These are phyloP conservation scores for Mycena chlorophos DNA, from an alignment of 768 basidiomycete species.

Conservation along the genomic window DNA sequence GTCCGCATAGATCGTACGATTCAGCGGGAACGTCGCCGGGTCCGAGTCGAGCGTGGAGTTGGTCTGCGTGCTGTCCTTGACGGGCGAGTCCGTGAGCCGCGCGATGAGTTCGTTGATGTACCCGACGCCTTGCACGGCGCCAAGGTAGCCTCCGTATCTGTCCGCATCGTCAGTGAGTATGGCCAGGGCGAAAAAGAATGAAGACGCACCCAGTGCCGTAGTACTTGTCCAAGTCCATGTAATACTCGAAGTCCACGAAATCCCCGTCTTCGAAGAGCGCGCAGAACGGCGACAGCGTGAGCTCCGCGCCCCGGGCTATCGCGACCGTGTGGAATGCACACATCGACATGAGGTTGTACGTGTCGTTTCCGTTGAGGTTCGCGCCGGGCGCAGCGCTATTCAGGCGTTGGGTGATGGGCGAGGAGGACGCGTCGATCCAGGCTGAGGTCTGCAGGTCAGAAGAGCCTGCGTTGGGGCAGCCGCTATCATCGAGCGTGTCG, in stretches of 20 bases:
- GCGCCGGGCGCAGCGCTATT: constrained; percentile 65
- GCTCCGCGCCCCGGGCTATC: constrained; percentile 22
- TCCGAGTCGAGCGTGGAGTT: constrained; percentile 69
- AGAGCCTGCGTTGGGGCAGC: constrained; percentile 59
- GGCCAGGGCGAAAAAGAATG: not conserved
- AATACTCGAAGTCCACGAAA: constrained; percentile 68
- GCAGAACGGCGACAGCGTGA: constrained; percentile 65
- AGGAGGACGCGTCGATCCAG: constrained; percentile 62
- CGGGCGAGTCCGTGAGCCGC: constrained; percentile 64
- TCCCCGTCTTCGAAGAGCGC: constrained; percentile 64
- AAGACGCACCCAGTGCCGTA: constrained; percentile 67
- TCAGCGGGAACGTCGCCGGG: constrained; percentile 69
- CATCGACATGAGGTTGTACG: constrained; percentile 62
- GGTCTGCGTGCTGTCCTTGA: constrained; percentile 70
- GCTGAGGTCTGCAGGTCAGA: constrained; percentile 42
- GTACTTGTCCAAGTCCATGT: constrained; percentile 73
- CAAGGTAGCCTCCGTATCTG: constrained; percentile 68
- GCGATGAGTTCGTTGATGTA: constrained; percentile 89
- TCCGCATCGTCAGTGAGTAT: not conserved
- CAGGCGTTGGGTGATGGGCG: constrained; percentile 57
- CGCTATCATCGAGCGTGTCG: constrained; percentile 64
- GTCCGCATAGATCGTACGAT: constrained; percentile 68
- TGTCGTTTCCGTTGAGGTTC: constrained; percentile 53
- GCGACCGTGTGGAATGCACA: constrained; percentile 81
- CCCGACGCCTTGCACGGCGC: constrained; percentile 80